Evolutionary conservation across 352 stramenopile species (phyloP), one percentile per base, ranked within the genome.

Genomic region (Nothophytophthora sp.): DNA sequence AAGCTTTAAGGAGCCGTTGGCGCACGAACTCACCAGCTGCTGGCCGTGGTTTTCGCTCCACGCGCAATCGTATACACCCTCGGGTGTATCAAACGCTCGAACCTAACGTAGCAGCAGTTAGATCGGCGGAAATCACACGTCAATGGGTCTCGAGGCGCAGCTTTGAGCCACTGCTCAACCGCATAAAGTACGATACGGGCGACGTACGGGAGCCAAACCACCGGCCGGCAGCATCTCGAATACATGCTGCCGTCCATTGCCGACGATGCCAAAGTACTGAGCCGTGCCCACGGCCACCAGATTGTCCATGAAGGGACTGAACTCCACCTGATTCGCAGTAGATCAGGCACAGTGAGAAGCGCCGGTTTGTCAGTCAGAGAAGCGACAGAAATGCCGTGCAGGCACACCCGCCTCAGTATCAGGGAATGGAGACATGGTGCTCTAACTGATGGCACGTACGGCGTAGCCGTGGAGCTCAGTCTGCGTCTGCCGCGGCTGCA

Each of bases 221-320:
- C 85, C 86, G 6, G 55, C 63, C 23, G 88, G 81, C 23, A 85
- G 37, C 65, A 93, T 63, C 44, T 96, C 86, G 35, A 89, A 79
- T 27, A 97, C 78, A 46, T 90, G 69, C 53, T 96, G 83, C 4
- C 83, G 70, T 0, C 90, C 90, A 69, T 97, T 97, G 41, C 90
- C 90, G 27, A 97, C 82, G 51, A 97, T 96, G 1, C 90, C 90
- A 67, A 96, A 97, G 71, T 97, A 96, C 66, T 97, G 90, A 20
- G 88, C 71, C 1, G 86, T 95, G 36, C 85, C 88, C 6, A 97
- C 83, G 5, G 89, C 86, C 20, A 97, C 29, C 16, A 88, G 69
- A 35, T 89, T 89, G 52, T 96, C 89, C 34, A 89, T 60, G 50
- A 97, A 97, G 20, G 90, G 90, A 56, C 81, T 96, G 61, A 97